Percentiles rank a stretch among this genome's conserved stretches.
Evolutionary conservation across 2,329 filamentous ascomycete genomes (phyloP).

Genomic region (Fusarium duplospermum): DNA sequence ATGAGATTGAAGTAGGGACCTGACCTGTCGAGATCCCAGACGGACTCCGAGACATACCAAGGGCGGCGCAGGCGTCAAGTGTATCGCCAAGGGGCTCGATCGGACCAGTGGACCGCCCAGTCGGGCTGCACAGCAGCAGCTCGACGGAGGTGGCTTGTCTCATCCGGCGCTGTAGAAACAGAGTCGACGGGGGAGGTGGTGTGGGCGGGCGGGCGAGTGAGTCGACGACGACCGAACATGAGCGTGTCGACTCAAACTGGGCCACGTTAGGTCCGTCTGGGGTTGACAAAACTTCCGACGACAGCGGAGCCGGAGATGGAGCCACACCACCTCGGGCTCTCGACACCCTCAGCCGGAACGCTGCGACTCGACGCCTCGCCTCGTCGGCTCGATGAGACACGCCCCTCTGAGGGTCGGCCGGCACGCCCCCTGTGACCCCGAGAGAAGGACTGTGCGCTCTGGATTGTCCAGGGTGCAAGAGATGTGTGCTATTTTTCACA

Average conservation of each 20-base stretch:
- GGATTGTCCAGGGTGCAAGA: conserved; percentile 27
- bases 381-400: conserved; percentile 25
- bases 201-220: conserved; percentile 44
- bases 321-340: conserved; percentile 33
- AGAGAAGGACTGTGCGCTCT: conserved; percentile 27
- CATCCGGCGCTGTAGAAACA: conserved; percentile 43
- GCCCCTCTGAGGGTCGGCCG: conserved; percentile 17
- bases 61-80: conserved; percentile 43
- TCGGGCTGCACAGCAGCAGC: conserved; percentile 43
- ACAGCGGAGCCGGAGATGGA: conserved; percentile 35
- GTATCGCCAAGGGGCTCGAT: conserved; percentile 45
- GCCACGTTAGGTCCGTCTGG: conserved; percentile 47
- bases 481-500: conserved; percentile 46
- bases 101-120: conserved; percentile 43
- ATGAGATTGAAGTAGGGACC: conserved; percentile 32
- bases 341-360: conserved; percentile 21
- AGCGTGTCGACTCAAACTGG: conserved; percentile 43
- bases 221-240: conserved; percentile 41
- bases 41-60: conserved; percentile 41
- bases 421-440: conserved; percentile 31
- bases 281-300: conserved; percentile 47
- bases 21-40: conserved; percentile 27
- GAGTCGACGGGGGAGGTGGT: conserved; percentile 36
- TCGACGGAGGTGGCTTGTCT: conserved; percentile 46
- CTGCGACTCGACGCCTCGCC: conserved; percentile 31